Conservation (phyloP, 2,329 filamentous ascomycete genomes). For the Fusarium pilosicola region DNA sequence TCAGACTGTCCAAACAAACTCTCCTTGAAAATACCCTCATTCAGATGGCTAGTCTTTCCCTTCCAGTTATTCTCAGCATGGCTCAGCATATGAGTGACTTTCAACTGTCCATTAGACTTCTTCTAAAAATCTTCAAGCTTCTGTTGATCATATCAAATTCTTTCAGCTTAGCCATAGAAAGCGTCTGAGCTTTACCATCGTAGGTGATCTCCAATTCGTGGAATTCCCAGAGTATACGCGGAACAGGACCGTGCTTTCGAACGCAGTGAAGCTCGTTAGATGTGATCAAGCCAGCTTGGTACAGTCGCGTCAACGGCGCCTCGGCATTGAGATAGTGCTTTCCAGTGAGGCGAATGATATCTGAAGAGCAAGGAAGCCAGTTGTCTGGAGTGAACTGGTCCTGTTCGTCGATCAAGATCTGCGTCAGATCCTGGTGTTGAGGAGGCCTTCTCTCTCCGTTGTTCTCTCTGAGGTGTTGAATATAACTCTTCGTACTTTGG, state of each 20-base stretch:
- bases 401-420: neutral
- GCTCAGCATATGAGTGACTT: neutral
- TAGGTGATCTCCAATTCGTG: neutral
- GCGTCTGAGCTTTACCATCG: neutral
- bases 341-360: neutral
- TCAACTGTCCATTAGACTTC: constrained; percentile 43
- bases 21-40: neutral
- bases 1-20: neutral
- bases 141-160: constrained; percentile 1
- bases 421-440: neutral
- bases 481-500: neutral
- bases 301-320: neutral
- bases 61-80: neutral
- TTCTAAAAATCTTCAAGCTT: constrained; percentile 55
- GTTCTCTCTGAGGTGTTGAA: neutral
- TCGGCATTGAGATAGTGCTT: neutral
- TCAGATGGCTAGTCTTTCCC: neutral
- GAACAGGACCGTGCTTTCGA: neutral
- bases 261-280: neutral
- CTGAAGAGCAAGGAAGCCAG: neutral
- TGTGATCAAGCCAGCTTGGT: neutral
- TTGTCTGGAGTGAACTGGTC: neutral
- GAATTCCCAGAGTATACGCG: neutral
- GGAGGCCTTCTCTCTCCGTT: neutral
- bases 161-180: neutral